Evolutionary conservation across 177 flowering plant species (phyloP).

Genomic region (Vitis hybrid): DNA sequence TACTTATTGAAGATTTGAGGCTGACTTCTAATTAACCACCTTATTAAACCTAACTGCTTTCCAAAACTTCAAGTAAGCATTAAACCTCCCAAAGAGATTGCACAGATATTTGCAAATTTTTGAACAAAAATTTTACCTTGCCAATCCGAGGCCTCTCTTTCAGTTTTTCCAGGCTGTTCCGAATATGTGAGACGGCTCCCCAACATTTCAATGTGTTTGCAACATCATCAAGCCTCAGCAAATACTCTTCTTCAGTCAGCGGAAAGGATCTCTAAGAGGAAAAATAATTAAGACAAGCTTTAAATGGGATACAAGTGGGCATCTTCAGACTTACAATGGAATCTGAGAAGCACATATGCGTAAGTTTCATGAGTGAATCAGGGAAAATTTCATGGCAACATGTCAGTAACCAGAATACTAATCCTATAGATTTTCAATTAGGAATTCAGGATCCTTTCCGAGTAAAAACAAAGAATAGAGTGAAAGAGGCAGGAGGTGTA

Average conservation of each 20-base stretch:
- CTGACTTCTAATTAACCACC: too few species aligned
- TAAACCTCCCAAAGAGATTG: background rate
- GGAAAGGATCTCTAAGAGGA: slow-evolving; percentile 85
- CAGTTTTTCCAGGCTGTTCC: slow-evolving; percentile 72
- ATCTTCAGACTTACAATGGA: background rate
- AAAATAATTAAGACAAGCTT: background rate
- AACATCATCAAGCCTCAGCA: slow-evolving; percentile 93
- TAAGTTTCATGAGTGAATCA: too few species aligned
- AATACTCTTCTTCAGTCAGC: slow-evolving; percentile 90
- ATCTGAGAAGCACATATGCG: too few species aligned
- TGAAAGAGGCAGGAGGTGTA: too few species aligned
- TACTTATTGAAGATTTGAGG: too few species aligned
- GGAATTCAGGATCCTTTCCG: too few species aligned
- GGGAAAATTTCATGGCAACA: too few species aligned
- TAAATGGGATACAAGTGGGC: background rate
- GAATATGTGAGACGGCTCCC: slow-evolving; percentile 96
- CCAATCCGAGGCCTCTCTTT: slow-evolving; percentile 97
- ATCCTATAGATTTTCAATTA: too few species aligned
- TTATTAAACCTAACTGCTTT: too few species aligned
- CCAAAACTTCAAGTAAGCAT: background rate
- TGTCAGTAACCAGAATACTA: too few species aligned
- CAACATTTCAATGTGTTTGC: slow-evolving; percentile 92
- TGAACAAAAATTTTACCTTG: slow-evolving; percentile 50
- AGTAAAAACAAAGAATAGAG: too few species aligned
- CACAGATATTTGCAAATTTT: background rate